Conservation (phyloP, 1,284 basidiomycete species). For the Cutaneotrichosporon cutaneum region DNA sequence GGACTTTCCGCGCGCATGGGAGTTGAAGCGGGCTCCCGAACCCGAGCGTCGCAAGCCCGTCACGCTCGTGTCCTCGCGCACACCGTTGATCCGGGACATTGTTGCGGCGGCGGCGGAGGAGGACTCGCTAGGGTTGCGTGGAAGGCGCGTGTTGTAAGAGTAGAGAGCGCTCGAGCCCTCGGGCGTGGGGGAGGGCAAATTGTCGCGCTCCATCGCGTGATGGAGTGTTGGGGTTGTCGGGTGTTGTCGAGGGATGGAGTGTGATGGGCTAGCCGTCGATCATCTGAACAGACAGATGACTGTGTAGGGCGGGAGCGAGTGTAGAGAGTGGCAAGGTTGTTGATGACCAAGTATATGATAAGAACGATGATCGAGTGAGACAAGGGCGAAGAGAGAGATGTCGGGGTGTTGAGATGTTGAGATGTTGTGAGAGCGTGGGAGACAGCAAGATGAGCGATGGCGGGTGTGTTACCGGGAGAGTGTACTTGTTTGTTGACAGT, state of each 20-base stretch:
- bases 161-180: constrained; percentile 40
- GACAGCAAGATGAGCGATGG: background rate
- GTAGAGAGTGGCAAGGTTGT: too few species aligned
- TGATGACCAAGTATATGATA: background rate
- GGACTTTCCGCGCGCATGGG: constrained; percentile 28
- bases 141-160: constrained; percentile 42
- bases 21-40: constrained; percentile 26
- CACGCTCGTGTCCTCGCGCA: constrained; percentile 19
- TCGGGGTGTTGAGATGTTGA: too few species aligned
- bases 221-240: constrained; percentile 2
- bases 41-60: constrained; percentile 26
- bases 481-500: constrained; percentile 8
- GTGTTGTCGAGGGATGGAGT: background rate
- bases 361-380: background rate
- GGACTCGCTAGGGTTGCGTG: constrained; percentile 14
- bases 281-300: background rate
- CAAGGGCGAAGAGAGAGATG: background rate
- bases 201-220: constrained; percentile 1
- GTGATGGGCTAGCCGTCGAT: background rate
- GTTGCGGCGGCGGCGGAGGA: constrained; percentile 5
- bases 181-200: background rate
- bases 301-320: too few species aligned
- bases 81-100: constrained; percentile 23
- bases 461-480: too few species aligned
- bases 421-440: too few species aligned